phyloP scores from a whole-genome alignment of 2,329 filamentous ascomycete species.

The Tolypocladium ovalisporum region DNA sequence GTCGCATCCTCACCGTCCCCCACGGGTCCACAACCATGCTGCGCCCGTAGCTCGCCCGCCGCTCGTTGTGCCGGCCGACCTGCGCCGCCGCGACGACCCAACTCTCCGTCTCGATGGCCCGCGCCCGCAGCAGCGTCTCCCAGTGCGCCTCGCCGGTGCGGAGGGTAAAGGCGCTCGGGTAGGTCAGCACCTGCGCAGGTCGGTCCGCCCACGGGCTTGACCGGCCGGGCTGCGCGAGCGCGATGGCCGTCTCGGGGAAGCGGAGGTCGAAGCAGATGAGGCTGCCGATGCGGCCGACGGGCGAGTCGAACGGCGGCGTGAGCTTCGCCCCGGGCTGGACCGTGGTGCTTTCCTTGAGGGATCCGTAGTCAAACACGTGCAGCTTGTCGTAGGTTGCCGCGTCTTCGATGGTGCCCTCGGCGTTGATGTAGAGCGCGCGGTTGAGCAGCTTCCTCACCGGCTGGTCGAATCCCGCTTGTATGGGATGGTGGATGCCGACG shows the following conservation, averaged over 20 bases:
- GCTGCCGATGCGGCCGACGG: conserved; percentile 64
- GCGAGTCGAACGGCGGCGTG: conserved; percentile 58
- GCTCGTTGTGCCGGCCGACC: conserved; percentile 58
- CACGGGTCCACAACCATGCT: conserved; percentile 81
- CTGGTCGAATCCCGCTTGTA: conserved; percentile 14
- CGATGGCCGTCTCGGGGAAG: conserved; percentile 65
- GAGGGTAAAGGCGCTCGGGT: conserved; percentile 84
- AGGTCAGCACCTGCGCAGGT: conserved; percentile 66
- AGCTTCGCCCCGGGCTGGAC: conserved; percentile 59
- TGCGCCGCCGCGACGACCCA: conserved; percentile 85
- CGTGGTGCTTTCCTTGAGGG: conserved; percentile 38
- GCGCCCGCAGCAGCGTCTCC: conserved; percentile 64
- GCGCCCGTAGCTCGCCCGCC: conserved; percentile 73
- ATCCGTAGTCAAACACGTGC: conserved; percentile 70
- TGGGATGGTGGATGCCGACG: conserved; percentile 76
- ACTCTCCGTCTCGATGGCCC: conserved; percentile 81
- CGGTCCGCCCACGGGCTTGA: conserved; percentile 16
- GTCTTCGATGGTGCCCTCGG: conserved; percentile 29
- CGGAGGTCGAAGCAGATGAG: conserved; percentile 87
- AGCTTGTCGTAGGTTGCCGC: conserved; percentile 66
- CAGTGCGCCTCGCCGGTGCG: conserved; percentile 80
- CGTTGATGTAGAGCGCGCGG: conserved; percentile 40
- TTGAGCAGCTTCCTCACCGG: conserved; percentile 30
- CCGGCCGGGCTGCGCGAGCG: conserved; percentile 39
- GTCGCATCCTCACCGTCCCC: conserved; percentile 62